Conservation (phyloP, 768 basidiomycete species). For the Rhodotorula kratochvilovae region DNA sequence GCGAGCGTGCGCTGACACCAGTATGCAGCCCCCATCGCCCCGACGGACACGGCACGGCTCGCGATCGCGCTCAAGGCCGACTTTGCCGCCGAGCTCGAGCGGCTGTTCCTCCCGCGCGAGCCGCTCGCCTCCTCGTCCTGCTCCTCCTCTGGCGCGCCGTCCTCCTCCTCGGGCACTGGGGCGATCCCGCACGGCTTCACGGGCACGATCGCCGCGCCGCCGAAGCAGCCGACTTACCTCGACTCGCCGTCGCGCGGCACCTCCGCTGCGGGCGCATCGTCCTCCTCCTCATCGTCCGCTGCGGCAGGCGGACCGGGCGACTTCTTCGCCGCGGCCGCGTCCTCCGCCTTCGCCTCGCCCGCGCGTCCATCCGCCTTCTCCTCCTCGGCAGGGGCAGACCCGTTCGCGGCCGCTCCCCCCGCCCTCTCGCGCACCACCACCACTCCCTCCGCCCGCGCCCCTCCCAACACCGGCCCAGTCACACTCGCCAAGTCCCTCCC, state of each 20-base stretch:
- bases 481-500: slow-evolving; percentile 29
- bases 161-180: too few species aligned
- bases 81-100: slow-evolving; percentile 17
- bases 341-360: background rate
- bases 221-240: slow-evolving; percentile 10
- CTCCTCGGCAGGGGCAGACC: background rate
- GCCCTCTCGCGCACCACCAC: background rate
- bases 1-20: too few species aligned
- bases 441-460: too few species aligned
- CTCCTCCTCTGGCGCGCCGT: background rate
- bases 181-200: slow-evolving; percentile 10
- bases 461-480: background rate
- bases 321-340: background rate
- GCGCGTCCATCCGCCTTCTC: background rate
- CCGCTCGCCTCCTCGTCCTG: background rate
- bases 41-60: slow-evolving; percentile 13
- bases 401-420: too few species aligned
- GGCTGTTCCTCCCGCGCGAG: slow-evolving; percentile 12
- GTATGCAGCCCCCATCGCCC: slow-evolving; percentile 28
- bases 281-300: background rate
- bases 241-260: slow-evolving; percentile 1
- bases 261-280: background rate
- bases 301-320: background rate
- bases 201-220: slow-evolving; percentile 12
- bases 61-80: slow-evolving; percentile 19